These are phyloP conservation scores for Larix kaempferi DNA, from an alignment of 75 land plant genomes.

Conservation along the genomic window DNA sequence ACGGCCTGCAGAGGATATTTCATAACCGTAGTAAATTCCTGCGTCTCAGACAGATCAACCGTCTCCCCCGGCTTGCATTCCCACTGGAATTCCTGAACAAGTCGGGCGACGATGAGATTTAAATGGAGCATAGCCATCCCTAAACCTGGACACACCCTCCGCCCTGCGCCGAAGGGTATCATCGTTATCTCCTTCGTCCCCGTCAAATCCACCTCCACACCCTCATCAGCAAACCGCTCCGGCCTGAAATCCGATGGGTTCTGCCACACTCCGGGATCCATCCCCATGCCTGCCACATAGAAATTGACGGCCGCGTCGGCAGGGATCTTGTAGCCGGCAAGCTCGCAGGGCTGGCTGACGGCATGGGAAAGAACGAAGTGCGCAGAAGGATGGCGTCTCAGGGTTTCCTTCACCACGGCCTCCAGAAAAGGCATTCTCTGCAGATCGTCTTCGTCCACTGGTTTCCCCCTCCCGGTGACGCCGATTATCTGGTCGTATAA, in stretches of 20 bases:
- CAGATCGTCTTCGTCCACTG: constrained; percentile 24
- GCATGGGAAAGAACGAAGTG: not conserved
- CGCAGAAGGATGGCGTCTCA: too few relatives aligned
- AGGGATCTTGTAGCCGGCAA: constrained; percentile 29
- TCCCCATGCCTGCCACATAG: constrained; percentile 29
- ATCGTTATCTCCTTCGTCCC: not conserved
- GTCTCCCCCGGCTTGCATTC: too few relatives aligned
- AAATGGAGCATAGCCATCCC: constrained; percentile 15
- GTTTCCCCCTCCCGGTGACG: not conserved
- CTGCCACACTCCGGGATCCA: constrained; percentile 21
- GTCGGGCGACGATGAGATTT: too few relatives aligned
- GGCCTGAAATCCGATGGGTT: constrained; percentile 24
- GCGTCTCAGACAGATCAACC: not conserved
- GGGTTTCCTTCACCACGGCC: too few relatives aligned
- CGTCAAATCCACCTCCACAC: too few relatives aligned
- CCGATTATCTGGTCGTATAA: constrained; percentile 22
- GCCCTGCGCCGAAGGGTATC: constrained; percentile 28
- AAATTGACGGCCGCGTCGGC: constrained; percentile 27
- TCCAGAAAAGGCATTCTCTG: too few relatives aligned
- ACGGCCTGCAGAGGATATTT: not conserved
- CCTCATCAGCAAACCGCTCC: constrained; percentile 26
- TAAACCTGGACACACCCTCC: constrained; percentile 20
- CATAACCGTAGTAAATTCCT: not conserved
- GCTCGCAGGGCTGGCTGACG: constrained; percentile 2
- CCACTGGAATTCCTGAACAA: too few relatives aligned